A percentile compares a stretch with the other conserved stretches of the same genome.
Evolutionary conservation across 768 basidiomycete genomes (phyloP).

Genomic region (Pleurotus djamor): DNA sequence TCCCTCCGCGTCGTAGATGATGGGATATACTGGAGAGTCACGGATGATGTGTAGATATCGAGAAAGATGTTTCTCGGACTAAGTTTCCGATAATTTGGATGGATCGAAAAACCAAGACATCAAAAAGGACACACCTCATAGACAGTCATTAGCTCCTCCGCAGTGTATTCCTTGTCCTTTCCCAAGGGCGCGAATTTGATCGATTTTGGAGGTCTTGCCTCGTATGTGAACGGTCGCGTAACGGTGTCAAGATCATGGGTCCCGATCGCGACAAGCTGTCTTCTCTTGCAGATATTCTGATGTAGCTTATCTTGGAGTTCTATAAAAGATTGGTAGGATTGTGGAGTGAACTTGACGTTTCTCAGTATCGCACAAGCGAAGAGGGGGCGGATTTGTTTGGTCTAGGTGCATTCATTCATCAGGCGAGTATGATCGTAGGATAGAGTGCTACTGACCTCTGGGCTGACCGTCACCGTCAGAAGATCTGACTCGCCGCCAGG

Average conservation of each 20-base stretch:
- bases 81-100: constrained; percentile 3
- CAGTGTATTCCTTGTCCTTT: constrained; percentile 77
- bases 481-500: constrained; percentile 63
- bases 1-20: constrained; percentile 91
- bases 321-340: constrained; percentile 95
- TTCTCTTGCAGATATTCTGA: constrained; percentile 87
- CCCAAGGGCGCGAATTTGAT: constrained; percentile 92
- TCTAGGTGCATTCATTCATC: constrained; percentile 37
- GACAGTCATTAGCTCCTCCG: constrained; percentile 87
- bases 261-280: constrained; percentile 93
- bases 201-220: constrained; percentile 75
- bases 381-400: constrained; percentile 79
- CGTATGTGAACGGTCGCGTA: constrained; percentile 83
- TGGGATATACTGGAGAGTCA: constrained; percentile 94
- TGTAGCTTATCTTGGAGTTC: constrained; percentile 99
- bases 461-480: constrained; percentile 63
- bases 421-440: background rate
- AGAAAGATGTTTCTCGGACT: constrained; percentile 92
- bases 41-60: constrained; percentile 91
- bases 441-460: constrained; percentile 55
- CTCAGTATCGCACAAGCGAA: constrained; percentile 92
- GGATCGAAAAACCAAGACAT: background rate
- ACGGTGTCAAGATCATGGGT: constrained; percentile 96
- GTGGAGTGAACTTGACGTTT: constrained; percentile 83
- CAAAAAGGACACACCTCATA: constrained; percentile 71